These are phyloP conservation scores for Dendrobium huoshanense DNA, from an alignment of 106 monocot genomes.

Conservation along the genomic window DNA sequence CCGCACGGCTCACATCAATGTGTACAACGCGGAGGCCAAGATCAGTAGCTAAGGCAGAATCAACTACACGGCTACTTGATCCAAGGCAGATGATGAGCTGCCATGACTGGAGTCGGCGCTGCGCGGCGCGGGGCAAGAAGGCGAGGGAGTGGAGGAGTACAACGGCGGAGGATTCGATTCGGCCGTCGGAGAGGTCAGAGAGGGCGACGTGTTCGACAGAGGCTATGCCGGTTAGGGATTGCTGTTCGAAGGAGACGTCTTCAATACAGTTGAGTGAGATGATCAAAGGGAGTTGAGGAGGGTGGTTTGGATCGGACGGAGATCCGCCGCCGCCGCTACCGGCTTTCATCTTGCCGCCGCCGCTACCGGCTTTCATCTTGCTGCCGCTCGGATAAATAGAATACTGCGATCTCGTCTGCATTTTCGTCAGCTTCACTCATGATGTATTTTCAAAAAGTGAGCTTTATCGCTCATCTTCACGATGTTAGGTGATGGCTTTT, in stretches of 20 bases:
- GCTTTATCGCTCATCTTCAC: too few species aligned
- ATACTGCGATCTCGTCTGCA: too few species aligned
- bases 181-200: slow-evolving; percentile 44
- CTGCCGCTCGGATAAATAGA: too few species aligned
- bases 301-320: background rate
- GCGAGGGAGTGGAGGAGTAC: slow-evolving; percentile 82
- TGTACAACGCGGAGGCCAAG: slow-evolving; percentile 77
- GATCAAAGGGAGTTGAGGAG: slow-evolving; percentile 42
- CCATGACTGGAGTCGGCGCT: slow-evolving; percentile 76
- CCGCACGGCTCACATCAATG: slow-evolving; percentile 68
- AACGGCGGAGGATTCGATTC: slow-evolving; percentile 65
- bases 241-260: slow-evolving; percentile 60
- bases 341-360: too few species aligned
- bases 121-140: slow-evolving; percentile 86
- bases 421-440: too few species aligned
- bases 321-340: too few species aligned
- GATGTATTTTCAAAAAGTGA: too few species aligned
- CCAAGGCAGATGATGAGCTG: slow-evolving; percentile 93
- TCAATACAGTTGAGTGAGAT: slow-evolving; percentile 89
- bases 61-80: slow-evolving; percentile 73
- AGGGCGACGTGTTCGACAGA: slow-evolving; percentile 78
- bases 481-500: too few species aligned
- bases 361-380: too few species aligned
- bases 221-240: slow-evolving; percentile 52
- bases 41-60: slow-evolving; percentile 80